These are phyloP conservation scores for Eremothecium cymbalariae DNA, from an alignment of 1,139 yeast species.

Conservation along the genomic window DNA sequence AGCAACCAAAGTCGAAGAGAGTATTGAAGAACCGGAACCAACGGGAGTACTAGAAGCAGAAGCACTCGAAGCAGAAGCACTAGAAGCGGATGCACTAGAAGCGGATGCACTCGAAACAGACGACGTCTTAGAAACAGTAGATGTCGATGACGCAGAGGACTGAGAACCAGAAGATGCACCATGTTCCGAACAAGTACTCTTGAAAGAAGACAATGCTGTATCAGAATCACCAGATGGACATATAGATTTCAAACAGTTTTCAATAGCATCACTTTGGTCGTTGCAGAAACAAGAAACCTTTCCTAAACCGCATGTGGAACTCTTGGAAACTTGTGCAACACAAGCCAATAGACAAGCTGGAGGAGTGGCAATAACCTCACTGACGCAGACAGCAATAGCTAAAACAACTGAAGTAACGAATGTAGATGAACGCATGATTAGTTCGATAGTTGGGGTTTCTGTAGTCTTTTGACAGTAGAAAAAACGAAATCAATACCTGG, in stretches of 20 bases:
- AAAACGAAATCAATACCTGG: too few species aligned
- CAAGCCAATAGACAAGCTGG: slow-evolving; percentile 89
- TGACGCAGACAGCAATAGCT: slow-evolving; percentile 44
- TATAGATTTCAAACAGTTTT: slow-evolving; percentile 50
- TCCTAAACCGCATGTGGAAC: slow-evolving; percentile 46
- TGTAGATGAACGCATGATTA: slow-evolving; percentile 31
- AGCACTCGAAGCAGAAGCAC: slow-evolving; percentile 16
- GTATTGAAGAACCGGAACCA: slow-evolving; percentile 13
- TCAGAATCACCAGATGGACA: slow-evolving; percentile 59
- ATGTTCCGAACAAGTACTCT: slow-evolving; percentile 43
- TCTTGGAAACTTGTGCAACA: slow-evolving; percentile 59
- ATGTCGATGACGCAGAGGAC: slow-evolving; percentile 30
- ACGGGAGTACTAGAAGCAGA: slow-evolving; percentile 22
- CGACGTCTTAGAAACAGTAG: slow-evolving; percentile 32
- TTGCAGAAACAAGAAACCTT: slow-evolving; percentile 55
- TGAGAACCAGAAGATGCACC: slow-evolving; percentile 32
- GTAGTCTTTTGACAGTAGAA: too few species aligned
- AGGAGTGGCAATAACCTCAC: slow-evolving; percentile 58
- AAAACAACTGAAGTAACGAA: slow-evolving; percentile 37
- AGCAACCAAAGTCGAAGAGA: slow-evolving; percentile 14
- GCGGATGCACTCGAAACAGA: slow-evolving; percentile 32
- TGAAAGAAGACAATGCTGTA: slow-evolving; percentile 51
- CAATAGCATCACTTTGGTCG: slow-evolving; percentile 42
- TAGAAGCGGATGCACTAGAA: slow-evolving; percentile 27
- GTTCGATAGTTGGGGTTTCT: too few species aligned